These are phyloP conservation scores for Kwoniella bestiolae DNA, from an alignment of 768 basidiomycete species.

Conservation along the genomic window DNA sequence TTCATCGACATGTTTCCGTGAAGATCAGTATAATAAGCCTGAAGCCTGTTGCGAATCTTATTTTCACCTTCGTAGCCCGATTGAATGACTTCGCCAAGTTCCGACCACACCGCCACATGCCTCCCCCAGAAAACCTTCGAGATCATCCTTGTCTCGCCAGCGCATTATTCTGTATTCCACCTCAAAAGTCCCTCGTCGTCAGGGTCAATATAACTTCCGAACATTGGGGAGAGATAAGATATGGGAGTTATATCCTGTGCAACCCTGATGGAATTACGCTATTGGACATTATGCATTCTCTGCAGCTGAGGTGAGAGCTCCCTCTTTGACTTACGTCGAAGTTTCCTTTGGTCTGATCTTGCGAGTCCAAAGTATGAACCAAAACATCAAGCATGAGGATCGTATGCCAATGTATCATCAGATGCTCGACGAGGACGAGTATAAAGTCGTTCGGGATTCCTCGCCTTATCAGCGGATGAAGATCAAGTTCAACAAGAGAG, in stretches of 20 bases:
- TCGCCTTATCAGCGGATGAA: neutral
- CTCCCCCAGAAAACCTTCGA: neutral
- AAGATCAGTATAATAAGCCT: neutral
- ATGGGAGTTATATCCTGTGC: neutral
- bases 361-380: neutral
- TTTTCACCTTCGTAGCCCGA: neutral
- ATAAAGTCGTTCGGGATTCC: neutral
- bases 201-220: neutral
- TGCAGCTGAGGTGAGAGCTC: neutral
- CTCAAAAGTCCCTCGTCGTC: neutral
- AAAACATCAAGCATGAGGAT: neutral
- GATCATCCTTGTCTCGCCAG: slow-evolving; percentile 4
- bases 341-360: neutral
- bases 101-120: neutral
- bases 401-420: neutral
- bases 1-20: too few relatives aligned
- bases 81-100: neutral
- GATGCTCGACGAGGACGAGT: neutral
- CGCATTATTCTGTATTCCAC: neutral
- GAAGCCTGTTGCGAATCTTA: neutral
- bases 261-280: neutral
- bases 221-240: neutral
- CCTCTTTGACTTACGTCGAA: neutral
- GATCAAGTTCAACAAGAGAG: neutral
- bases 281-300: neutral